Percentiles rank a stretch among this genome's conserved stretches.
phyloP scores from a whole-genome alignment of 1,284 basidiomycete genomes.

The Kalmanozyma brasiliensis region DNA sequence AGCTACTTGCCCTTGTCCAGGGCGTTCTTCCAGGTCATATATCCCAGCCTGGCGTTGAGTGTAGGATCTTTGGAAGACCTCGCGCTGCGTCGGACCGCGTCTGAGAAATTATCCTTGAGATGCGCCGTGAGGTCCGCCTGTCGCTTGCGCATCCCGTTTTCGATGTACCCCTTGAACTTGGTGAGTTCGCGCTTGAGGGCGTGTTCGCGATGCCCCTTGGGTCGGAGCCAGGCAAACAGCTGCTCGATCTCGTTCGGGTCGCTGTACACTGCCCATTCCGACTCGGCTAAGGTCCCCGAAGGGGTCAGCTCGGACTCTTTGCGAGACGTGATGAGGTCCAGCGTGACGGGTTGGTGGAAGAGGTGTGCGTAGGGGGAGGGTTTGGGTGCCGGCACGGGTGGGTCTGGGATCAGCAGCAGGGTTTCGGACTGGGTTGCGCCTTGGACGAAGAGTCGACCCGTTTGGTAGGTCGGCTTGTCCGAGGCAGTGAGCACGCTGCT shows the following conservation, averaged over 20 bases:
- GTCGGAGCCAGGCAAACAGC: conserved; percentile 87
- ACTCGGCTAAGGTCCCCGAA: conserved; percentile 76
- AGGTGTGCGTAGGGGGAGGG: conserved; percentile 27
- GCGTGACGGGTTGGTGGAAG: conserved; percentile 64
- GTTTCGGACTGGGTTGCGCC: conserved; percentile 77
- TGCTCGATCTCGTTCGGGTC: conserved; percentile 86
- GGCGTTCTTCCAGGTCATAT: conserved; percentile 39
- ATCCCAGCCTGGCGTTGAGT: neutral
- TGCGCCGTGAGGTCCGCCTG: conserved; percentile 41
- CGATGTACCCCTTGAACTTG: conserved; percentile 87
- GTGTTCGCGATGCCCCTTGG: conserved; percentile 86
- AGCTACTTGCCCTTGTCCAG: conserved; percentile 29
- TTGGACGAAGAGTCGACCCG: conserved; percentile 89
- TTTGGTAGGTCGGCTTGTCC: conserved; percentile 75
- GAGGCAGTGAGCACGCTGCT: conserved; percentile 74
- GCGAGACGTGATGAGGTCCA: conserved; percentile 7
- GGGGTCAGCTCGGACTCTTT: conserved; percentile 64
- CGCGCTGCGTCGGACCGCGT: conserved; percentile 8
- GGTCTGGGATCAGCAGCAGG: conserved; percentile 13
- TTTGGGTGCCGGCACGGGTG: neutral
- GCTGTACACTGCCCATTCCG: conserved; percentile 90
- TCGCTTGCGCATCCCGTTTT: conserved; percentile 75
- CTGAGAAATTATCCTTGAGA: conserved; percentile 15
- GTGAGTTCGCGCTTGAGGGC: conserved; percentile 81
- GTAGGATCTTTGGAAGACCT: conserved; percentile 1